phyloP scores from a whole-genome alignment of 1,284 basidiomycete genomes.

The Marasmius tenuissimus region DNA sequence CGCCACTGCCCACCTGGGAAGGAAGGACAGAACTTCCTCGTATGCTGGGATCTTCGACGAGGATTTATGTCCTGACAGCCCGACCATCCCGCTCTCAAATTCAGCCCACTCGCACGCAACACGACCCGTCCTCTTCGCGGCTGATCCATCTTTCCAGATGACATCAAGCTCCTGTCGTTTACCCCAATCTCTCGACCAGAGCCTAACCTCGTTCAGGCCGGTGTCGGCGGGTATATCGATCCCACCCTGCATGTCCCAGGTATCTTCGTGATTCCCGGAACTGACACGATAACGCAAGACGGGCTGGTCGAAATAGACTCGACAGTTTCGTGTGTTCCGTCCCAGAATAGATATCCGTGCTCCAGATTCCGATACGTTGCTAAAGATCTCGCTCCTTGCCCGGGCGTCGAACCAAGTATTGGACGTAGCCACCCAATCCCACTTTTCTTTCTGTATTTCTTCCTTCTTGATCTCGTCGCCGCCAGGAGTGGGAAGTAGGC shows the following conservation, averaged over 20 bases:
- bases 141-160: constrained; percentile 31
- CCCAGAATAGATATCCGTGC: constrained; percentile 37
- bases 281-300: constrained; percentile 31
- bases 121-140: constrained; percentile 37
- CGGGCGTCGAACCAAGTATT: background rate
- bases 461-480: background rate
- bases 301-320: constrained; percentile 55
- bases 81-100: constrained; percentile 57
- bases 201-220: constrained; percentile 45
- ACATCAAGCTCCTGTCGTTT: constrained; percentile 57
- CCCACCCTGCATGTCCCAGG: constrained; percentile 40
- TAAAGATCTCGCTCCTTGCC: background rate
- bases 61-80: constrained; percentile 21
- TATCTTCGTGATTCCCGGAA: constrained; percentile 37
- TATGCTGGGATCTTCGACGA: constrained; percentile 64
- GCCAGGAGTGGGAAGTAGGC: constrained; percentile 4
- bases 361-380: background rate
- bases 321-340: constrained; percentile 63
- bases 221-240: constrained; percentile 37
- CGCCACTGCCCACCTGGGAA: constrained; percentile 68
- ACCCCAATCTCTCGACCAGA: constrained; percentile 75
- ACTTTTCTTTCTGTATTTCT: background rate
- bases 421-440: background rate
- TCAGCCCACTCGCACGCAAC: constrained; percentile 74
- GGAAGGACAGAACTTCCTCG: constrained; percentile 65